phyloP scores from a whole-genome alignment of 2,329 filamentous ascomycete genomes.

The Diplocarpon rosae region DNA sequence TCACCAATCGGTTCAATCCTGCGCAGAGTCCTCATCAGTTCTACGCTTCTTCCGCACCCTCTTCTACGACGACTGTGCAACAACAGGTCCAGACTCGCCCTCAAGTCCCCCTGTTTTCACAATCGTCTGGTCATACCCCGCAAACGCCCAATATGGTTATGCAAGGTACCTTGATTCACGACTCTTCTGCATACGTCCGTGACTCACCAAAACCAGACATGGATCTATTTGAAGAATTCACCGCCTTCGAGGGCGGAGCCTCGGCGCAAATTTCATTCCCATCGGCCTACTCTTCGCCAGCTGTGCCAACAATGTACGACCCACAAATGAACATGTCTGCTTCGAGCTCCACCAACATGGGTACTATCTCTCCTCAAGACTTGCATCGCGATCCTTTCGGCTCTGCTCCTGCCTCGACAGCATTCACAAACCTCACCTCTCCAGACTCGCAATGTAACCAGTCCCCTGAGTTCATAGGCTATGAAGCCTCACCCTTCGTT shows the following conservation, averaged over 20 bases:
- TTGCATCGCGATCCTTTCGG: conserved; percentile 57
- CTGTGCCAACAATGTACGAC: conserved; percentile 38
- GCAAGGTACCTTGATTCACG: conserved; percentile 36
- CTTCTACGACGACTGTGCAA: conserved; percentile 47
- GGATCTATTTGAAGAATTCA: conserved; percentile 45
- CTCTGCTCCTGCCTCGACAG: conserved; percentile 71
- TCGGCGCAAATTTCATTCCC: conserved; percentile 20
- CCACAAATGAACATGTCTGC: conserved; percentile 29
- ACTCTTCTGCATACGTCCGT: conserved; percentile 14
- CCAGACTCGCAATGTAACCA: conserved; percentile 62
- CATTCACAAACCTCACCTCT: conserved; percentile 76
- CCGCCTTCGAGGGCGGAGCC: conserved; percentile 37
- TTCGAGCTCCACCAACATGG: conserved; percentile 42
- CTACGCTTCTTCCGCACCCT: conserved; percentile 57
- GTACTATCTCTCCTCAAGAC: conserved; percentile 78
- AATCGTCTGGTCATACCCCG: conserved; percentile 43
- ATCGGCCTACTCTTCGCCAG: conserved; percentile 25
- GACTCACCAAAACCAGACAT: conserved; percentile 36
- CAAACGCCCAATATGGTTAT: conserved; percentile 40
- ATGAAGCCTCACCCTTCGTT: conserved; percentile 71
- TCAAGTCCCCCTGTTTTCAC: conserved; percentile 61
- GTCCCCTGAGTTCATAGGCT: conserved; percentile 63
- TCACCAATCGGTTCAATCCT: conserved; percentile 47
- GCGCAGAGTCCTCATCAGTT: conserved; percentile 43
- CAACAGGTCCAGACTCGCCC: conserved; percentile 45